phyloP scores from a whole-genome alignment of 345 rosid species.

The Salix caprea region DNA sequence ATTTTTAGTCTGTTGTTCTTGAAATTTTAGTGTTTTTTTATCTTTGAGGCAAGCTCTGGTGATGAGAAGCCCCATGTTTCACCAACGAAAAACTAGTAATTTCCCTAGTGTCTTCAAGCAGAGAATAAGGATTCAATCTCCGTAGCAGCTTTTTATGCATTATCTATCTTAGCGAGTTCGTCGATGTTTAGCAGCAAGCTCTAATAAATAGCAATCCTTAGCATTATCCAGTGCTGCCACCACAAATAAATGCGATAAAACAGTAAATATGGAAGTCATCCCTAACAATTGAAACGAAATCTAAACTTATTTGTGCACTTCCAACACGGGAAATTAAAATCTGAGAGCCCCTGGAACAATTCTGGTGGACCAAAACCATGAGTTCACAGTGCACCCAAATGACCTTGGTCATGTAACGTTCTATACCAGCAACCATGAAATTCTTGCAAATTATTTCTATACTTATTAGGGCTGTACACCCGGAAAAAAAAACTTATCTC shows the following conservation, averaged over 20 bases:
- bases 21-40: no score
- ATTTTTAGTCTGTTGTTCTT: no score
- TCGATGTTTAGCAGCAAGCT: neutral
- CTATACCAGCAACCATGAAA: neutral
- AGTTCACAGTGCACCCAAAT: neutral
- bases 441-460: neutral
- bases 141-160: neutral
- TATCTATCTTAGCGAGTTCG: neutral
- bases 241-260: neutral
- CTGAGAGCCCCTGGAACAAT: neutral
- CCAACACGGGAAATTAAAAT: neutral
- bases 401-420: neutral
- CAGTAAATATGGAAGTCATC: neutral
- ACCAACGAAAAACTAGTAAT: neutral
- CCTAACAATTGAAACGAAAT: neutral
- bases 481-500: neutral
- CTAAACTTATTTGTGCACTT: neutral
- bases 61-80: neutral
- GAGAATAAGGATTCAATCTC: slow-evolving; percentile 13
- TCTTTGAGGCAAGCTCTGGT: no score
- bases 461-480: neutral
- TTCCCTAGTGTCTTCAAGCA: neutral
- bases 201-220: neutral
- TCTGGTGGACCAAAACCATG: neutral
- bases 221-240: neutral